Percentiles rank a stretch among this genome's conserved stretches.
Conservation (phyloP, 768 basidiomycete genomes). For the Panus rudis region DNA sequence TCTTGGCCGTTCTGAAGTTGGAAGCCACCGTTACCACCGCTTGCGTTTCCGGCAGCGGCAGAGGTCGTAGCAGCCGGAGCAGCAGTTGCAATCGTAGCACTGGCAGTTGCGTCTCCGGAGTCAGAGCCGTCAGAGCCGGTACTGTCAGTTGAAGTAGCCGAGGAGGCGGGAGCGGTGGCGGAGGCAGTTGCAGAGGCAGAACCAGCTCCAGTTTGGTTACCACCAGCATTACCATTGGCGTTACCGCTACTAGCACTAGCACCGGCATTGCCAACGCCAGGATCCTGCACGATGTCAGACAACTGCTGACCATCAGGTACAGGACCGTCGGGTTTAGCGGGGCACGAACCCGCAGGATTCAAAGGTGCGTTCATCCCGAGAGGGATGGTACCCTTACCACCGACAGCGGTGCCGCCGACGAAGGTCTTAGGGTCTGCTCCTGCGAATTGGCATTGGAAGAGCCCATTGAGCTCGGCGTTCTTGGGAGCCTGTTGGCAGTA, state of each 20-base stretch:
- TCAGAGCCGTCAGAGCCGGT: no score
- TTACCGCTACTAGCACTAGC: not conserved
- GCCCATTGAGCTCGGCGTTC: conserved; percentile 45
- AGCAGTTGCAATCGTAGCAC: no score
- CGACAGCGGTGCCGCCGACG: conserved; percentile 36
- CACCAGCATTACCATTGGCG: not conserved
- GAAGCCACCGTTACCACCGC: no score
- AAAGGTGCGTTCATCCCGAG: conserved; percentile 35
- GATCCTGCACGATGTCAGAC: conserved; percentile 15
- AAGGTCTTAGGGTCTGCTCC: conserved; percentile 39
- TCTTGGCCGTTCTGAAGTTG: conserved; percentile 26
- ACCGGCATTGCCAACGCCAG: conserved; percentile 10
- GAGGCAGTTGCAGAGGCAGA: no score
- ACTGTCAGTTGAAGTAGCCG: no score
- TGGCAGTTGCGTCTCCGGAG: no score
- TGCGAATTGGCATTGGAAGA: conserved; percentile 54
- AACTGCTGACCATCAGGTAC: conserved; percentile 42
- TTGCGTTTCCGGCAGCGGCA: no score
- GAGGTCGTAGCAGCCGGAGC: no score
- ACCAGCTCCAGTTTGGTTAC: not conserved
- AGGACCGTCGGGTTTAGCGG: conserved; percentile 39
- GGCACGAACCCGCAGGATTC: conserved; percentile 45
- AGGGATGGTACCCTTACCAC: conserved; percentile 45
- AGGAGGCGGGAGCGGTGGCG: no score
- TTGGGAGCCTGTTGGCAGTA: conserved; percentile 48